Evolutionary conservation across 75 land plant genomes (phyloP).

Genomic region (Selaginella moellendorffii): DNA sequence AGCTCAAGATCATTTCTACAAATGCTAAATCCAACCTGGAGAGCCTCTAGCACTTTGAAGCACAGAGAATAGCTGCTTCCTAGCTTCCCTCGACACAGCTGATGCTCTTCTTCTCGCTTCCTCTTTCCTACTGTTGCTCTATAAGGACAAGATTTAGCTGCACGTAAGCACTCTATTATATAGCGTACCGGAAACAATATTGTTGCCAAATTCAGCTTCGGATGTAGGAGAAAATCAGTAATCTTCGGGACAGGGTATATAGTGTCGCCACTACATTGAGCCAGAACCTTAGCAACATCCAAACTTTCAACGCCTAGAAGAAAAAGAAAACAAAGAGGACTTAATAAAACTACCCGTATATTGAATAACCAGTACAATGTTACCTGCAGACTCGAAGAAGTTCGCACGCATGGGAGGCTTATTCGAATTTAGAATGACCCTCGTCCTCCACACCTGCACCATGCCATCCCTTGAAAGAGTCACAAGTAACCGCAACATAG

Average conservation of each 20-base stretch:
- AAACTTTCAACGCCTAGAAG: slow-evolving; percentile 66
- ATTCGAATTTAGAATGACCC: slow-evolving; percentile 58
- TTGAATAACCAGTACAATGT: not conserved
- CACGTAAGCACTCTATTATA: not conserved
- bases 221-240: slow-evolving; percentile 58
- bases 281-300: slow-evolving; percentile 63
- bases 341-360: slow-evolving; percentile 3
- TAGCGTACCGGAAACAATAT: slow-evolving; percentile 61
- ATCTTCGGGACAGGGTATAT: slow-evolving; percentile 82
- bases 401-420: slow-evolving; percentile 74
- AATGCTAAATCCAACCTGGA: slow-evolving; percentile 37
- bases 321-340: not conserved
- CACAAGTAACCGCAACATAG: slow-evolving; percentile 53
- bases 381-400: slow-evolving; percentile 93
- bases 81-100: slow-evolving; percentile 71
- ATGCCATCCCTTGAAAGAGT: slow-evolving; percentile 86
- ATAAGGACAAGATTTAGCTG: not conserved
- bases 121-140: slow-evolving; percentile 23
- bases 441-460: slow-evolving; percentile 84
- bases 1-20: not conserved
- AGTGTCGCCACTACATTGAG: slow-evolving; percentile 70
- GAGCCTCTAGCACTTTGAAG: slow-evolving; percentile 98
- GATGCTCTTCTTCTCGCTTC: slow-evolving; percentile 48
- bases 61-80: slow-evolving; percentile 91
- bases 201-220: slow-evolving; percentile 78